Evolutionary conservation across 164 flowering plant genomes (phyloP).

Genomic region (Vitis cinerea): DNA sequence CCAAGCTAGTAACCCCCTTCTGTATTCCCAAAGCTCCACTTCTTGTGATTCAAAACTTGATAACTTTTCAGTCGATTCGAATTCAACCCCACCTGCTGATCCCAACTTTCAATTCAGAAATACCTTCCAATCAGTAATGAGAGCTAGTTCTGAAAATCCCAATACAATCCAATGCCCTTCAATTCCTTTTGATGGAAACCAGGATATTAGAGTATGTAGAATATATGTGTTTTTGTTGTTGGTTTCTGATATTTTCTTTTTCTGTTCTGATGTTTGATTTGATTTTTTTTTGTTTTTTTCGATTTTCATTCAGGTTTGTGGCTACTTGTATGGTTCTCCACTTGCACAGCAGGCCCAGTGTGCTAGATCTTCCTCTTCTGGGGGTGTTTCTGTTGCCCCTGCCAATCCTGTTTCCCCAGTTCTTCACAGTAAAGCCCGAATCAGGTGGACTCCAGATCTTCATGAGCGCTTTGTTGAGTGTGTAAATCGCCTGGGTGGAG

Average conservation of each 20-base stretch:
- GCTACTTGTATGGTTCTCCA: constrained; percentile 19
- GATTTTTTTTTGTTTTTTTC: neutral
- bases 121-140: constrained; percentile 32
- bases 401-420: constrained; percentile 26
- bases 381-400: constrained; percentile 16
- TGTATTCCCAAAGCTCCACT: constrained; percentile 24
- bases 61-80: constrained; percentile 20
- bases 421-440: constrained; percentile 56
- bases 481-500: constrained; percentile 84
- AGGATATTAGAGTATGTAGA: constrained; percentile 39
- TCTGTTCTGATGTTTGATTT: neutral
- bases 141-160: constrained; percentile 21
- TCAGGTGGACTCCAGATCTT: constrained; percentile 91
- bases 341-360: constrained; percentile 24
- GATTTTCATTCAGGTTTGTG: constrained; percentile 12
- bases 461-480: constrained; percentile 88
- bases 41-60: constrained; percentile 25
- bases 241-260: neutral
- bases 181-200: constrained; percentile 25
- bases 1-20: constrained; percentile 21
- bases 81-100: constrained; percentile 21
- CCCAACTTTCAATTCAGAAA: constrained; percentile 27
- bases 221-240: neutral
- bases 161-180: constrained; percentile 16
- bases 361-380: constrained; percentile 18